Base-by-base conservation (phyloP, 2,329 filamentous ascomycete genomes). In the Hypoxylon sp. region DNA sequence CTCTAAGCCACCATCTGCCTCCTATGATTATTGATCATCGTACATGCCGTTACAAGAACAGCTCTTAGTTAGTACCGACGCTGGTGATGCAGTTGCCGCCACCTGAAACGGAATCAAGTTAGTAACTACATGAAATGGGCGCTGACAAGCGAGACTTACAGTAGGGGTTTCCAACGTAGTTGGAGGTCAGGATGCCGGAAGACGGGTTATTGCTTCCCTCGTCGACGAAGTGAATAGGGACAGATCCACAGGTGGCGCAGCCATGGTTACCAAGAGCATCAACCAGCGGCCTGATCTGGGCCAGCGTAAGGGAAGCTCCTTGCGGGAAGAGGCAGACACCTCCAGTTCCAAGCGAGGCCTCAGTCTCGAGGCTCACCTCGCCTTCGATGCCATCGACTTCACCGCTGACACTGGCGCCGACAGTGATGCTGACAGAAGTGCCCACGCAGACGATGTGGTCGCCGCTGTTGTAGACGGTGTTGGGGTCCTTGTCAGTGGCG, bases 271-370 rank as follows among this genome's bases (percentile, higher is more conserved):
- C 61, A 5, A 70, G 16, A 11, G 67, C 64, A 25, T 70, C 67
- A 8, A 70, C 58, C 11, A 70, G 27, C n/a, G 50, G 37, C 9
- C 58, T 55, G 58, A 70, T 70, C 58, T 67, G 58, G 0, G 23
- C 48, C 25, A 70, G 58, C 5, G 43, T 67, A 29, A 70, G 59
- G 29, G 64, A 61, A 7, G 67, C 67, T 3, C 54, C 58, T 48
- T 70, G 67, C 1, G 67, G 67, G 50, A 70, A 67, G 21, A 67
- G 61, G 55, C 64, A 70, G 46, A 70, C 59, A 52, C 67, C 64
- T n/a, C 67, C 61, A 21, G 61, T 63, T 16, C 63, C 63, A 37
- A 68, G 43, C 30, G 41, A 55, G 27, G 30, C 54, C 12, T 58
- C 27, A 25, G 30, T 46, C 27, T 39, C 43, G 11, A 65, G 62